Conservation (phyloP, 805 yeast genomes). For the Brettanomyces nanus region DNA sequence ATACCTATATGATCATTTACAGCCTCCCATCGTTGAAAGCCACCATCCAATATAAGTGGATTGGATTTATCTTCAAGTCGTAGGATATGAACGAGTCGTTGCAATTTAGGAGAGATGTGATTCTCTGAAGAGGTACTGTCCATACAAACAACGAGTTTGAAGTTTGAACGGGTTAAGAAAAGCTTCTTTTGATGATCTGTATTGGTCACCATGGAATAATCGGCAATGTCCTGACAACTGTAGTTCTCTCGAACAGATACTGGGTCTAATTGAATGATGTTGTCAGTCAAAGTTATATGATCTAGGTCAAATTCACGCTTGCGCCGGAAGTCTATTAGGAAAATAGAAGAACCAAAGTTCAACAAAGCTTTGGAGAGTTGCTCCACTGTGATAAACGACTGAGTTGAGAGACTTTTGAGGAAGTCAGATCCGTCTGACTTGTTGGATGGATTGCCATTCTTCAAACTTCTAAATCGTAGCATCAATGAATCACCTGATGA, state of each 20-base stretch:
- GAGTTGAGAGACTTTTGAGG: background rate
- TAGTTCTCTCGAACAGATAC: conserved; percentile 40
- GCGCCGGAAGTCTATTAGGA: conserved; percentile 69
- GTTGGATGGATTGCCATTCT: background rate
- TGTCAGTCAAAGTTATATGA: conserved; percentile 49
- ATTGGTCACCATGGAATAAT: conserved; percentile 45
- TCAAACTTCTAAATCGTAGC: background rate
- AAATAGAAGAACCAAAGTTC: conserved; percentile 26
- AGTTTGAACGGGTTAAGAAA: conserved; percentile 46
- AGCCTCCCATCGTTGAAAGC: conserved; percentile 54
- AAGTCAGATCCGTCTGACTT: background rate
- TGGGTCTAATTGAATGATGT: conserved; percentile 74
- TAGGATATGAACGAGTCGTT: conserved; percentile 30
- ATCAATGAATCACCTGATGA: background rate
- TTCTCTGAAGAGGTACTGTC: conserved; percentile 33
- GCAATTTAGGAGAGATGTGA: conserved; percentile 13
- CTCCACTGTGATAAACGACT: conserved; percentile 5
- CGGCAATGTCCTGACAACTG: conserved; percentile 61
- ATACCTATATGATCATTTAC: background rate
- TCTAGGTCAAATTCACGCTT: conserved; percentile 48
- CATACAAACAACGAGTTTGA: conserved; percentile 59
- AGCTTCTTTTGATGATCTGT: conserved; percentile 45
- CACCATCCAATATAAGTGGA: conserved; percentile 47
- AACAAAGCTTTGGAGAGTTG: conserved; percentile 18
- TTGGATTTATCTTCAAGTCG: conserved; percentile 31